phyloP scores from a whole-genome alignment of 1,284 basidiomycete species.

The Irpex sp. region DNA sequence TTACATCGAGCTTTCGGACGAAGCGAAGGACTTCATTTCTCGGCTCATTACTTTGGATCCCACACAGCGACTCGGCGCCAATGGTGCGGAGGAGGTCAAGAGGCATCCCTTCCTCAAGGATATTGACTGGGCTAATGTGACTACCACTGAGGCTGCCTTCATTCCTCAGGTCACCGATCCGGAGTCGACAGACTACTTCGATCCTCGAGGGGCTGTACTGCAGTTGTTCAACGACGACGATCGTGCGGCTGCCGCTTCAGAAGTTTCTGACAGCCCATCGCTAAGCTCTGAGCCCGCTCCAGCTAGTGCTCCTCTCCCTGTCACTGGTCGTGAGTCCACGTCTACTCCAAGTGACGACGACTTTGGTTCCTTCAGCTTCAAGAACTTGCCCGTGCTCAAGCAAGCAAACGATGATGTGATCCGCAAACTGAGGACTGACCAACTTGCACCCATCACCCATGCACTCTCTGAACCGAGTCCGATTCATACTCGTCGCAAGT shows the following conservation, averaged over 20 bases:
- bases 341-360: slow-evolving; percentile 71
- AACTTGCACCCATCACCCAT: slow-evolving; percentile 69
- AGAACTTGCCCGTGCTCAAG: slow-evolving; percentile 95
- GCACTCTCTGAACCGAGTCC: slow-evolving; percentile 63
- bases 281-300: slow-evolving; percentile 35
- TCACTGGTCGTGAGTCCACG: slow-evolving; percentile 43
- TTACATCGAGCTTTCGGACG: slow-evolving; percentile 81
- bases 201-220: slow-evolving; percentile 87
- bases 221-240: slow-evolving; percentile 89
- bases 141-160: slow-evolving; percentile 87
- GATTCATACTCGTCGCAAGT: slow-evolving; percentile 61
- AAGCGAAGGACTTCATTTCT: slow-evolving; percentile 91
- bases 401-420: slow-evolving; percentile 99
- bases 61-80: slow-evolving; percentile 75
- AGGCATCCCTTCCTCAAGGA: slow-evolving; percentile 87
- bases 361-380: slow-evolving; percentile 98
- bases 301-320: slow-evolving; percentile 42
- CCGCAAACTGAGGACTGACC: slow-evolving; percentile 86
- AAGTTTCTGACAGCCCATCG: slow-evolving; percentile 39
- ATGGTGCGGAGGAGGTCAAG: slow-evolving; percentile 93
- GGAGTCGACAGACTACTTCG: slow-evolving; percentile 99
- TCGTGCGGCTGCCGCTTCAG: slow-evolving; percentile 40
- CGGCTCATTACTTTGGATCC: slow-evolving; percentile 85
- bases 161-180: slow-evolving; percentile 95
- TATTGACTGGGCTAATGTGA: slow-evolving; percentile 92